Evolutionary conservation across 352 stramenopile genomes (phyloP).

Genomic region (Thraustochytrium striatum): DNA sequence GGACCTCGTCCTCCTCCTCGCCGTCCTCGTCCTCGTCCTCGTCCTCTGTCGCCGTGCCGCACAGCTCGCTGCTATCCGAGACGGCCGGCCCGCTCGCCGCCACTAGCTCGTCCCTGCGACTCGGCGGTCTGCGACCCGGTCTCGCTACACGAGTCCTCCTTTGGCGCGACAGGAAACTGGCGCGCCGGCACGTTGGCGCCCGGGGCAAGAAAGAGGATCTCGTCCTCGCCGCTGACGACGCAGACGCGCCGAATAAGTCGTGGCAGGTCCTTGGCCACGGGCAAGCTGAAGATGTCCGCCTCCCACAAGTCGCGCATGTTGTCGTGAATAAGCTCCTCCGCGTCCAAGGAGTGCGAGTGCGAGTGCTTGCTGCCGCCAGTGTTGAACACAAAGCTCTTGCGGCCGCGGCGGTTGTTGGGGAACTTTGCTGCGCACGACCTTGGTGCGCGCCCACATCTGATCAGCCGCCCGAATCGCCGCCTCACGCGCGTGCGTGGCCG

Average conservation of each 20-base stretch:
- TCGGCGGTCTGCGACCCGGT: too few relatives aligned
- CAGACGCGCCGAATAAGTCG: conserved; percentile 21
- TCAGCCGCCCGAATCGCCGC: neutral
- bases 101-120: neutral
- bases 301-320: conserved; percentile 36
- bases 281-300: conserved; percentile 13
- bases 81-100: neutral
- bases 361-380: neutral
- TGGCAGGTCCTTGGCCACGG: conserved; percentile 35
- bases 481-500: neutral
- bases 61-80: too few relatives aligned
- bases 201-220: conserved; percentile 29
- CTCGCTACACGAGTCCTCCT: too few relatives aligned
- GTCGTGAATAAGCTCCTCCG: conserved; percentile 28
- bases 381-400: conserved; percentile 18
- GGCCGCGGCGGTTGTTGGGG: neutral
- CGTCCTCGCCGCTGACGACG: conserved; percentile 14
- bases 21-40: neutral
- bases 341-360: neutral
- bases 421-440: conserved; percentile 17
- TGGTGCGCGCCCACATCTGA: conserved; percentile 7
- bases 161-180: neutral
- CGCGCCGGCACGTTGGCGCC: neutral
- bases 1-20: neutral
- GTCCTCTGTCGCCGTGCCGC: too few relatives aligned